Evolutionary conservation across 805 yeast genomes (phyloP).

Genomic region (Starmerella bacillaris): DNA sequence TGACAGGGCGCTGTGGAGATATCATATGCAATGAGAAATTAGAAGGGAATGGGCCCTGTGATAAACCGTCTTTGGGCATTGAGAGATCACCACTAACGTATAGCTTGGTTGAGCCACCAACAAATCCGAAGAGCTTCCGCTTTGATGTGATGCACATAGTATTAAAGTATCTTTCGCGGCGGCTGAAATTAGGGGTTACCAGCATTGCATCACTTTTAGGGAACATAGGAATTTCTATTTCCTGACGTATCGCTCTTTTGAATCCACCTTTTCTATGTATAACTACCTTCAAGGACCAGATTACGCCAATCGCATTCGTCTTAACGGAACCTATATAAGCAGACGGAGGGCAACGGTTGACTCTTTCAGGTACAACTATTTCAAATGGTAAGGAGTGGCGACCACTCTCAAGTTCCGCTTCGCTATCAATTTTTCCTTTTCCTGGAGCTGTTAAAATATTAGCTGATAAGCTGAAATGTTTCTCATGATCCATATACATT

Average conservation of each 20-base stretch:
- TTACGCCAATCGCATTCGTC: conserved; percentile 1
- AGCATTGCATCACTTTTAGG: neutral
- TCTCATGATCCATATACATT: conserved; percentile 1
- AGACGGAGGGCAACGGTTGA: conserved; percentile 3
- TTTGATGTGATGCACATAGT: neutral
- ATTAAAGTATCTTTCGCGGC: neutral
- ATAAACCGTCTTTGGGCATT: conserved; percentile 1
- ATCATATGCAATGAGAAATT: conserved; percentile 1
- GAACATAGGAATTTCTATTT: neutral
- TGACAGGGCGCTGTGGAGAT: neutral
- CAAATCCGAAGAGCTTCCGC: neutral
- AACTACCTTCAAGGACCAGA: conserved; percentile 5
- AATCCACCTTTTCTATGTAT: conserved; percentile 4
- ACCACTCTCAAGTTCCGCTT: neutral
- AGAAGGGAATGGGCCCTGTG: conserved; percentile 3
- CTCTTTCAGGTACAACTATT: conserved; percentile 2
- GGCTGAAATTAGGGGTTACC: neutral
- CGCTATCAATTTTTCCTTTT: neutral
- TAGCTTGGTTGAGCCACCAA: neutral
- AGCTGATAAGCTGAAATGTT: conserved; percentile 1
- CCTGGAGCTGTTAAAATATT: neutral
- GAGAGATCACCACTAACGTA: conserved; percentile 1
- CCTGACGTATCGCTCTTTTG: neutral
- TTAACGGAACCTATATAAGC: conserved; percentile 1
- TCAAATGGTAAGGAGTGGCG: conserved; percentile 2